phyloP scores from a whole-genome alignment of 441 rosid genomes.

The Mallotus repandus region DNA sequence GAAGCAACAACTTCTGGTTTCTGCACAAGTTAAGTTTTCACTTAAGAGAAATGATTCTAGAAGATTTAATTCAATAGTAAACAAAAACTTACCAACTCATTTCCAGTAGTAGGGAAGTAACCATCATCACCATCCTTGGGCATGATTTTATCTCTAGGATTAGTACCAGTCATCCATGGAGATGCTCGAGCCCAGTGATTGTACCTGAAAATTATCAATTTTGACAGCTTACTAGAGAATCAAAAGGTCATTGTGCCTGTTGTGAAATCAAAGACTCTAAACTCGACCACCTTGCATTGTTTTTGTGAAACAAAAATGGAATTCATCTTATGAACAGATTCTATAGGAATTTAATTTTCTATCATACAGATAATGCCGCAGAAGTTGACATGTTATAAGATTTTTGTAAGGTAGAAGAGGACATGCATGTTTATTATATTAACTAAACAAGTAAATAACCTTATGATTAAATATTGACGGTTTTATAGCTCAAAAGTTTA shows the following conservation, averaged over 20 bases:
- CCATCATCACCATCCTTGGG: constrained; percentile 91
- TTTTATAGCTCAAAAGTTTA: not conserved
- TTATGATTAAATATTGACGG: not conserved
- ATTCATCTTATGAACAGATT: constrained; percentile 1
- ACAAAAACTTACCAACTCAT: constrained; percentile 68
- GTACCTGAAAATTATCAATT: constrained; percentile 43
- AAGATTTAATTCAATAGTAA: constrained; percentile 14
- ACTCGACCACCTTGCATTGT: not conserved
- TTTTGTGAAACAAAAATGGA: constrained; percentile 3
- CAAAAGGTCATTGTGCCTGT: constrained; percentile 10
- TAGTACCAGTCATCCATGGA: constrained; percentile 74
- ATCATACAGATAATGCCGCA: not conserved
- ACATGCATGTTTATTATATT: not conserved
- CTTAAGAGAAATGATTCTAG: constrained; percentile 5
- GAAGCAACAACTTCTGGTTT: constrained; percentile 86
- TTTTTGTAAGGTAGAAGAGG: not conserved
- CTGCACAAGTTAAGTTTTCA: constrained; percentile 40
- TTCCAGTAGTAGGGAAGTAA: constrained; percentile 83
- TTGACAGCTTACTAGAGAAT: constrained; percentile 14
- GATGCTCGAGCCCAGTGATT: constrained; percentile 78
- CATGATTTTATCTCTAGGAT: constrained; percentile 83
- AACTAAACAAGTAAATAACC: not conserved
- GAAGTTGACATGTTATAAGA: not conserved
- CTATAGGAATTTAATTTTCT: not conserved
- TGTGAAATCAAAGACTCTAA: not conserved